Evolutionary conservation across 805 yeast species (phyloP).

Genomic region (Lipomyces yamadae): DNA sequence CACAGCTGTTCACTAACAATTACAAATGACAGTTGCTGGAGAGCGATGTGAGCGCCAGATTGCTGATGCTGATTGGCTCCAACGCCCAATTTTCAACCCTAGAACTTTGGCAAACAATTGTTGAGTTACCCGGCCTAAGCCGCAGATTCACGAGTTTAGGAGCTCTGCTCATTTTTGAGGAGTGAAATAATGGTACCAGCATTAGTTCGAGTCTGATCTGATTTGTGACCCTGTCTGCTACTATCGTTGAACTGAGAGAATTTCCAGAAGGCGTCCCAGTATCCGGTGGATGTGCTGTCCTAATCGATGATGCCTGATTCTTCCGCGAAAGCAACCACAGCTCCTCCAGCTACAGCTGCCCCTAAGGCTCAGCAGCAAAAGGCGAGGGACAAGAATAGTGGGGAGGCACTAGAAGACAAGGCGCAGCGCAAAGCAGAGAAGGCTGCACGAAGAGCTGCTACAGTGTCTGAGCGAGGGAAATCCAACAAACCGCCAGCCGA

Average conservation of each 20-base stretch:
- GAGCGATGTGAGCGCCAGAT: not conserved
- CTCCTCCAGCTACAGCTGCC: not conserved
- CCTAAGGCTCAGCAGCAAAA: constrained; percentile 16
- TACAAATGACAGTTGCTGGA: not conserved
- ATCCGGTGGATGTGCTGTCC: not conserved
- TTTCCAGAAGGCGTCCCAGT: not conserved
- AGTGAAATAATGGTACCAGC: not conserved
- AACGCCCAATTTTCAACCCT: not conserved
- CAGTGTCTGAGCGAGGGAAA: constrained; percentile 54
- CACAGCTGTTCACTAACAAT: too few species aligned
- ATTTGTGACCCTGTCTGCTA: not conserved
- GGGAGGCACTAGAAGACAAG: constrained; percentile 52
- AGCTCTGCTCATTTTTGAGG: too few species aligned
- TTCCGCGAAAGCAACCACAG: constrained; percentile 11
- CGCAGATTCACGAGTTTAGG: not conserved
- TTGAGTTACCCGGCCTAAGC: not conserved
- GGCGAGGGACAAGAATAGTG: not conserved
- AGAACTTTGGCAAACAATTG: not conserved
- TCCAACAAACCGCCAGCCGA: constrained; percentile 3
- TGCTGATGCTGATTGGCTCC: not conserved
- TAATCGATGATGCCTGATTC: constrained; percentile 19
- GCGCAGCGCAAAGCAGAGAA: constrained; percentile 87
- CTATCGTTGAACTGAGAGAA: not conserved
- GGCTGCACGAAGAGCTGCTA: constrained; percentile 91
- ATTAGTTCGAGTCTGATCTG: not conserved